These are phyloP conservation scores for Tardiomyces blankii DNA, from an alignment of 1,139 yeast species.

Conservation along the genomic window DNA sequence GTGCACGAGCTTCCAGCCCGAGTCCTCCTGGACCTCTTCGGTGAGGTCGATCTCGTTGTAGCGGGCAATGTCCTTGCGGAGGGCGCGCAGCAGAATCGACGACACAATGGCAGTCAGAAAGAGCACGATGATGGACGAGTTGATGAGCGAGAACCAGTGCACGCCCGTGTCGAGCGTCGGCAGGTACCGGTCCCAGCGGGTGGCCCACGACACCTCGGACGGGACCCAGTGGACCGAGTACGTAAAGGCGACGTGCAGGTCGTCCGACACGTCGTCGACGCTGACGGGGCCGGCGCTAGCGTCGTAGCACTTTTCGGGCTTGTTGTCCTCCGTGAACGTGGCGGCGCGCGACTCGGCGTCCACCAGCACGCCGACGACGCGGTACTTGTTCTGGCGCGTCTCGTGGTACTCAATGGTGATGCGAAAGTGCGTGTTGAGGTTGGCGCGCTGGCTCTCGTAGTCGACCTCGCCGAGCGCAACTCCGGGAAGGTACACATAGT, in stretches of 20 bases:
- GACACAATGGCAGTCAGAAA: slow-evolving; percentile 70
- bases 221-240: slow-evolving; percentile 56
- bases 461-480: slow-evolving; percentile 55
- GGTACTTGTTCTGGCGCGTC: slow-evolving; percentile 52
- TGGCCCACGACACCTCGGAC: slow-evolving; percentile 84
- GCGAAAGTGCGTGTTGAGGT: slow-evolving; percentile 70
- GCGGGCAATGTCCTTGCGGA: slow-evolving; percentile 74
- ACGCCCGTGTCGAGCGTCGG: slow-evolving; percentile 87
- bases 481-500: slow-evolving; percentile 59
- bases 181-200: slow-evolving; percentile 96
- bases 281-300: slow-evolving; percentile 1
- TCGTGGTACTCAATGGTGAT: slow-evolving; percentile 73
- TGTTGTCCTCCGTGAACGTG: not conserved
- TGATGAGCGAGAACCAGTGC: slow-evolving; percentile 89
- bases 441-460: slow-evolving; percentile 28
- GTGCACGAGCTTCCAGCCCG: slow-evolving; percentile 95
- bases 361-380: slow-evolving; percentile 88
- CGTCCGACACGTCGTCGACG: slow-evolving; percentile 19
- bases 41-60: slow-evolving; percentile 77
- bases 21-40: slow-evolving; percentile 83
- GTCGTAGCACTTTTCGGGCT: not conserved
- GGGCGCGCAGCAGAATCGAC: slow-evolving; percentile 67
- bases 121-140: slow-evolving; percentile 71
- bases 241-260: slow-evolving; percentile 39
- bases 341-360: slow-evolving; percentile 33